Evolutionary conservation across 75 land plant species (phyloP), one percentile per base, ranked within the genome.

Genomic region (Pinus albicaulis): DNA sequence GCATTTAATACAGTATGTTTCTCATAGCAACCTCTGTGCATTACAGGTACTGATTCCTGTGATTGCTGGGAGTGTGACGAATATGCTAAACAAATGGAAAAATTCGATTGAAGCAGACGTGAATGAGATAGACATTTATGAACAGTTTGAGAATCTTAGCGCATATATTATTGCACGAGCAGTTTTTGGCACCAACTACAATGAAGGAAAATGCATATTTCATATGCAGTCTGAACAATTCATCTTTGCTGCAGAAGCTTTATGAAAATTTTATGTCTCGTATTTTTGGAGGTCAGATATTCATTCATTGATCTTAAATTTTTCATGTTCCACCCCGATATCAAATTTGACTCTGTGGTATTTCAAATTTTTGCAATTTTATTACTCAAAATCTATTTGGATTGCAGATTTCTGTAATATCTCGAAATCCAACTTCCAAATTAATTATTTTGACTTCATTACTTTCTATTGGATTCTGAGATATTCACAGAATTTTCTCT

Each of bases 101-200:
- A 76, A 17, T 3, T 65, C 34, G 68, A 71, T 79, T 8, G 38
- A 74, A 12, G 7, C 71, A 11, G 86, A 82, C 8, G 85, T 81
- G 12, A 79, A 79, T 65, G 94, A 93, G 63, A 48, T 93, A 13
- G 94, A 92, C 72, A 88, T 89, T n/a, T 84, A 83, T 68, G 81
- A 85, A 58, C 56, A 85, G 59, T 69, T 95, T 38, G 60, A 64
- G 20, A 75, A 65, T 19, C 76, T 93, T 26, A 80, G 92, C 10
- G 72, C 75, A 23, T 90, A 93, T 74, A 86, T 84, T 23, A 86
- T 95, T 68, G 89, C 96, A 7, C 79, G 85, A 44, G 82, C 97
- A 28, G 88, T 94, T 48, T 91, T 95, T 74, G 93, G 98, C 4
- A 90, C 92, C 48, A 84, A 60, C 63, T 91, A 82, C 36, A 82